phyloP scores from a whole-genome alignment of 257 asterid species.

The Paulownia fortunei region DNA sequence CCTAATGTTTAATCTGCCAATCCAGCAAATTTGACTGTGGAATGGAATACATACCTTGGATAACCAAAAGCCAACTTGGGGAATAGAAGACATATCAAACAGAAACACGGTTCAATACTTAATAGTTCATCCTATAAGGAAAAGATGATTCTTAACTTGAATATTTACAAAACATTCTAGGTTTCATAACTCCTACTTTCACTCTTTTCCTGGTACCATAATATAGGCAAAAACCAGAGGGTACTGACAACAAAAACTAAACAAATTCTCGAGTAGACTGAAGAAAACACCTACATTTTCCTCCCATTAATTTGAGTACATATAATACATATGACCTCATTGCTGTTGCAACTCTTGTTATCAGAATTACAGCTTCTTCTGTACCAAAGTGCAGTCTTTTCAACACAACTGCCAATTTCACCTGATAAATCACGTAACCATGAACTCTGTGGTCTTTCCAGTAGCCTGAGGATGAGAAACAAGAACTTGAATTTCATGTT shows the following conservation, averaged over 20 bases:
- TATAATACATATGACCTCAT: background rate
- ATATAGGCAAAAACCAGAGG: background rate
- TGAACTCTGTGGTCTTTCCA: slow-evolving; percentile 40
- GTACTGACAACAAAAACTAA: background rate
- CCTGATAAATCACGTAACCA: slow-evolving; percentile 32
- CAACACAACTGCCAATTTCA: background rate
- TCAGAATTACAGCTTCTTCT: slow-evolving; percentile 2
- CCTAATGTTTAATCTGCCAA: too few relatives aligned
- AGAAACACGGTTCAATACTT: background rate
- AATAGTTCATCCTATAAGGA: too few relatives aligned
- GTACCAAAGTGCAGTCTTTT: background rate
- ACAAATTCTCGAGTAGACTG: background rate
- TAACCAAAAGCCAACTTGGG: too few relatives aligned
- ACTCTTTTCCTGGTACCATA: too few relatives aligned
- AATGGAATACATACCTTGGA: too few relatives aligned
- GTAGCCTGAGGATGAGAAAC: slow-evolving; percentile 42
- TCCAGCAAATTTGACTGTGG: background rate
- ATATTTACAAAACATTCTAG: background rate
- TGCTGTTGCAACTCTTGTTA: background rate
- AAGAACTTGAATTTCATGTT: background rate
- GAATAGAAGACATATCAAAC: too few relatives aligned
- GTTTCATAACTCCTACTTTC: background rate
- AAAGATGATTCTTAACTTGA: background rate
- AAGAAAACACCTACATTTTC: background rate
- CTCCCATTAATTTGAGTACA: slow-evolving; percentile 6